Conservation (phyloP, 495 filamentous ascomycete genomes). For the Aspergillus nidulans region DNA sequence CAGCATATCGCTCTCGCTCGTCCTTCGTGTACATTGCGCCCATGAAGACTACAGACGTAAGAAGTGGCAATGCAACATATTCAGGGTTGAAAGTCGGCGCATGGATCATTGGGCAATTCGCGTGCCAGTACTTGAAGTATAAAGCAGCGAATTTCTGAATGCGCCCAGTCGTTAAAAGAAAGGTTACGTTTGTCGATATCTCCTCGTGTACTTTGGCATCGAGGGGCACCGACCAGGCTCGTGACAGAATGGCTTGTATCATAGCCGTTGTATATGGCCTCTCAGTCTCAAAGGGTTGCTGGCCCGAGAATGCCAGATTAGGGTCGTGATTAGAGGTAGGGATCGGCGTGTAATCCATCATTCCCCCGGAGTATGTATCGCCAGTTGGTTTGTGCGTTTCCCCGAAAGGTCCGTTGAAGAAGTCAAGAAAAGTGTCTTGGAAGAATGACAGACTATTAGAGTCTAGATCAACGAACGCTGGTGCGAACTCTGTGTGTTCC, state of each 20-base stretch:
- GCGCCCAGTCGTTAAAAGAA: slow-evolving; percentile 37
- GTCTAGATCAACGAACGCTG: slow-evolving; percentile 25
- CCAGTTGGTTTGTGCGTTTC: slow-evolving; percentile 25
- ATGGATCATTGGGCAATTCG: slow-evolving; percentile 41
- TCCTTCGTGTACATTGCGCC: slow-evolving; percentile 47
- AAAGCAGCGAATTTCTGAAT: slow-evolving; percentile 38
- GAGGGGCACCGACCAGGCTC: slow-evolving; percentile 34
- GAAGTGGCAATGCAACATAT: slow-evolving; percentile 30
- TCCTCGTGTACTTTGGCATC: slow-evolving; percentile 37
- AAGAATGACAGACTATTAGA: slow-evolving; percentile 29
- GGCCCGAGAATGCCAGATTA: slow-evolving; percentile 13
- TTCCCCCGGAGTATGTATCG: slow-evolving; percentile 18
- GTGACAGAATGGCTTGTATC: slow-evolving; percentile 35
- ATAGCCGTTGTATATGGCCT: slow-evolving; percentile 33
- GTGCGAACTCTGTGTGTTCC: slow-evolving; percentile 14
- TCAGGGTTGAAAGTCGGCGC: slow-evolving; percentile 37
- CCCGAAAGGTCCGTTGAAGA: slow-evolving; percentile 41
- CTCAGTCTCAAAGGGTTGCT: slow-evolving; percentile 31
- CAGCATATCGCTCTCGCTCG: slow-evolving; percentile 31
- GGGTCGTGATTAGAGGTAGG: slow-evolving; percentile 19
- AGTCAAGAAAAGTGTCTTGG: slow-evolving; percentile 37
- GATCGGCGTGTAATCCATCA: slow-evolving; percentile 16
- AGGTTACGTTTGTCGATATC: slow-evolving; percentile 35
- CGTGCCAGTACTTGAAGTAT: slow-evolving; percentile 47
- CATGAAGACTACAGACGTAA: slow-evolving; percentile 39